Evolutionary conservation across 169 alveolate genomes (phyloP).

Genomic region (Cryptosporidium meleagridis): DNA sequence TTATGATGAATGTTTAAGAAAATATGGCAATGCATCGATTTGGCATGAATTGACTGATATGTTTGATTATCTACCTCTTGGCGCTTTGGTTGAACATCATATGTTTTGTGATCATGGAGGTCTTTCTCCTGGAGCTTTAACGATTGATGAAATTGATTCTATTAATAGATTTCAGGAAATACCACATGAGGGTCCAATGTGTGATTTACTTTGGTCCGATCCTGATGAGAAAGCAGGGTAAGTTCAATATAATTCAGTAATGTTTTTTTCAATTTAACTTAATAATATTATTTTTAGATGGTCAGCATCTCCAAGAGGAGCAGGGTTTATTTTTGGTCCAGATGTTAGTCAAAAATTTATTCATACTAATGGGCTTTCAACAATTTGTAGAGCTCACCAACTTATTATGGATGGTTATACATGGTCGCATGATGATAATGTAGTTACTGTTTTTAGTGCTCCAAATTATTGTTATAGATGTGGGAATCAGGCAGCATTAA

Average conservation of each 20-base stretch:
- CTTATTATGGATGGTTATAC: conserved; percentile 93
- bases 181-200: conserved; percentile 98
- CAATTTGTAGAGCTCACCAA: conserved; percentile 97
- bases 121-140: conserved; percentile 92
- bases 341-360: conserved; percentile 92
- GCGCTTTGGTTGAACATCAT: conserved; percentile 94
- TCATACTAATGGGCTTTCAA: conserved; percentile 91
- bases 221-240: conserved; percentile 93
- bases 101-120: conserved; percentile 99
- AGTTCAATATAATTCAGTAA: conserved; percentile 15
- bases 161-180: conserved; percentile 89
- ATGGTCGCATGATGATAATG: conserved; percentile 90
- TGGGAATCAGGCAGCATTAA: conserved; percentile 94
- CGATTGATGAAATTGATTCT: conserved; percentile 92
- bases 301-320: conserved; percentile 97
- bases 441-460: conserved; percentile 95
- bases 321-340: conserved; percentile 97
- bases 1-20: conserved; percentile 97
- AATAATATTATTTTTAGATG: conserved; percentile 82
- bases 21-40: conserved; percentile 94
- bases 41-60: conserved; percentile 97
- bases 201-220: conserved; percentile 98
- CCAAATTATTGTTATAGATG: conserved; percentile 96
- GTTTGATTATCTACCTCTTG: conserved; percentile 95
- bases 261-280: not conserved